Evolutionary conservation across 305 asterid species (phyloP).

Genomic region (Fraxinus platypoda): DNA sequence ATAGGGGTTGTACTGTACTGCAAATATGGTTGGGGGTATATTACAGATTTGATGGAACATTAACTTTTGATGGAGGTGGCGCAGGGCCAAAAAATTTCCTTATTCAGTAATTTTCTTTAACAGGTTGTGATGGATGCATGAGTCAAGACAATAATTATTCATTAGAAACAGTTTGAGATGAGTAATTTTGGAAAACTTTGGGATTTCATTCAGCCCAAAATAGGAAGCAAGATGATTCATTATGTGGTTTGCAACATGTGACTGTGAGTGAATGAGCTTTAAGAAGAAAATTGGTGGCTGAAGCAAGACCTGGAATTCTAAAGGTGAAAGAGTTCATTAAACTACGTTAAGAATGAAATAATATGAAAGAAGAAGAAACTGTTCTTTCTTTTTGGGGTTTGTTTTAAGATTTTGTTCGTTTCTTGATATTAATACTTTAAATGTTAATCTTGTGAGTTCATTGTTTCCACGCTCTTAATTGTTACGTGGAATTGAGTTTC

Average conservation of each 20-base stretch:
- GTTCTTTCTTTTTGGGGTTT: background rate
- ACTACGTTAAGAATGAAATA: background rate
- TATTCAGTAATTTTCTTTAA: background rate
- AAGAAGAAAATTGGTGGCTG: background rate
- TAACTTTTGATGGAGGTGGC: background rate
- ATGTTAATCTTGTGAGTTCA: background rate
- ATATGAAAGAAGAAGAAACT: background rate
- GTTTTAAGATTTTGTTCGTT: background rate
- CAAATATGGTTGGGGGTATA: background rate
- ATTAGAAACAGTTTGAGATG: background rate
- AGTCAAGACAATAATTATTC: background rate
- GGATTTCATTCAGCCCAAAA: background rate
- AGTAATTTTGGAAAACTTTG: background rate
- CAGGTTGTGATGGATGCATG: background rate
- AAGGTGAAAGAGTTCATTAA: background rate
- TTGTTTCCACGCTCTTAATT: background rate
- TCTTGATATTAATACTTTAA: background rate
- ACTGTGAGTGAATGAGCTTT: background rate
- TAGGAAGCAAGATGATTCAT: background rate
- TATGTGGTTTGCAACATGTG: background rate
- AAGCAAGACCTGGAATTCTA: background rate
- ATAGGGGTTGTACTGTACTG: background rate
- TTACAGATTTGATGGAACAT: background rate
- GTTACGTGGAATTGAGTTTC: constrained; percentile 2
- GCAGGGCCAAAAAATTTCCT: background rate